Conservation (phyloP, 768 basidiomycete genomes). For the Dendrothele bispora region DNA sequence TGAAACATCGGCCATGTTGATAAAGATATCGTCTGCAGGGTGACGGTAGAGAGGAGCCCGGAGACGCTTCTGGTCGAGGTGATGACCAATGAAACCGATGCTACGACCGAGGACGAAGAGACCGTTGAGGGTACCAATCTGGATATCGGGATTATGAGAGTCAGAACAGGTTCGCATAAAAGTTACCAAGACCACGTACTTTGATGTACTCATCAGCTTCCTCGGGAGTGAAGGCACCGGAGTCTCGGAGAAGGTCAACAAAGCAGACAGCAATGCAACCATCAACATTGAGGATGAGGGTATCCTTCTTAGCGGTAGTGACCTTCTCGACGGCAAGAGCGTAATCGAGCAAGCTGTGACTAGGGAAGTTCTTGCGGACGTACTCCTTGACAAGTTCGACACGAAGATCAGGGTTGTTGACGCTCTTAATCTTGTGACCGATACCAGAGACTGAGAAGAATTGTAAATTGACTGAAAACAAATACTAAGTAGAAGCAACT, state of each 20-base stretch:
- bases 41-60: conserved; percentile 92
- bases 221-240: conserved; percentile 91
- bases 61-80: conserved; percentile 95
- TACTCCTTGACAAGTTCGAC: conserved; percentile 96
- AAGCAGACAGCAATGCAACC: conserved; percentile 96
- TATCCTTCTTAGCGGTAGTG: conserved; percentile 97
- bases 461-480: conserved; percentile 9
- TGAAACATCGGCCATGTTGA: conserved; percentile 85
- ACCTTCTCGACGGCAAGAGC: conserved; percentile 97
- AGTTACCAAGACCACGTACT: conserved; percentile 30
- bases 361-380: conserved; percentile 94
- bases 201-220: conserved; percentile 98
- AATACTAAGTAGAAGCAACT: conserved; percentile 31
- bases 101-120: conserved; percentile 96
- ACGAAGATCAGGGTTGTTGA: conserved; percentile 92
- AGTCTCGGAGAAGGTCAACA: conserved; percentile 90
- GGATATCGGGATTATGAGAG: conserved; percentile 4
- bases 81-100: conserved; percentile 97
- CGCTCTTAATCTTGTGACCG: conserved; percentile 99
- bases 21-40: conserved; percentile 94
- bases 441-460: conserved; percentile 80
- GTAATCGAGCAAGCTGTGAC: conserved; percentile 89
- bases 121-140: conserved; percentile 92
- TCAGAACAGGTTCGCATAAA: too few species aligned
- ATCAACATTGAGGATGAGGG: conserved; percentile 95